These are phyloP conservation scores for Ramaria sp. DNA, from an alignment of 768 basidiomycete species.

Conservation along the genomic window DNA sequence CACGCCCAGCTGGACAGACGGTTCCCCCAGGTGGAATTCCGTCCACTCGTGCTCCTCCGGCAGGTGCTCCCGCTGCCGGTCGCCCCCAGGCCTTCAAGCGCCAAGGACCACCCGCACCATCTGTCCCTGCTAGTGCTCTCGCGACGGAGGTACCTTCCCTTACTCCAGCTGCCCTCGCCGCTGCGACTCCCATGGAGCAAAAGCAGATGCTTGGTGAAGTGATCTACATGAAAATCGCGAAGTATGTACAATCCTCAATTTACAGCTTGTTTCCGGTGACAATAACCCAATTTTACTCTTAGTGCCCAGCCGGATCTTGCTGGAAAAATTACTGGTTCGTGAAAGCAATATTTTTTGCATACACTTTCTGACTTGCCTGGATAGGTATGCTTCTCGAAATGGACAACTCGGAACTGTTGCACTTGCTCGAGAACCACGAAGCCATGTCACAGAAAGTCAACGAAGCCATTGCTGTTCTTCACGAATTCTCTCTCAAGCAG, in stretches of 20 bases:
- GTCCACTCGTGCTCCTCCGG: slow-evolving; percentile 31
- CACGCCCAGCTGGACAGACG: slow-evolving; percentile 47
- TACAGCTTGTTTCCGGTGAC: slow-evolving; percentile 10
- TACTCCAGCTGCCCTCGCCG: slow-evolving; percentile 50
- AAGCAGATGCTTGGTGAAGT: slow-evolving; percentile 99
- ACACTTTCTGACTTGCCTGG: slow-evolving; percentile 5
- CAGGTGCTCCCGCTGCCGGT: slow-evolving; percentile 32
- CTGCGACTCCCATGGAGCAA: slow-evolving; percentile 68
- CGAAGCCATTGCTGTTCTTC: slow-evolving; percentile 82
- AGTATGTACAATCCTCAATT: slow-evolving; percentile 35
- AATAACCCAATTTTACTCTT: slow-evolving; percentile 9
- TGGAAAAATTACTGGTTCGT: slow-evolving; percentile 85
- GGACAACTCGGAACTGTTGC: slow-evolving; percentile 89
- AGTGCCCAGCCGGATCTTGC: slow-evolving; percentile 86
- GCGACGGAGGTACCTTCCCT: slow-evolving; percentile 44
- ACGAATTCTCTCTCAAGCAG: slow-evolving; percentile 57
- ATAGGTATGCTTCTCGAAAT: slow-evolving; percentile 86
- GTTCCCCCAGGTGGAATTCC: slow-evolving; percentile 28
- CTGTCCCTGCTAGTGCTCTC: slow-evolving; percentile 25
- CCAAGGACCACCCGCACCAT: slow-evolving; percentile 20
- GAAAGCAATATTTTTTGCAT: background rate
- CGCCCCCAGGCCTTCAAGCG: slow-evolving; percentile 27
- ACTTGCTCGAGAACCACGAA: slow-evolving; percentile 73
- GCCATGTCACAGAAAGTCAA: slow-evolving; percentile 83
- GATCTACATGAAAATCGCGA: slow-evolving; percentile 82